Evolutionary conservation across 768 basidiomycete species (phyloP), one percentile per base, ranked within the genome.

Genomic region (Auriscalpium microsporum): DNA sequence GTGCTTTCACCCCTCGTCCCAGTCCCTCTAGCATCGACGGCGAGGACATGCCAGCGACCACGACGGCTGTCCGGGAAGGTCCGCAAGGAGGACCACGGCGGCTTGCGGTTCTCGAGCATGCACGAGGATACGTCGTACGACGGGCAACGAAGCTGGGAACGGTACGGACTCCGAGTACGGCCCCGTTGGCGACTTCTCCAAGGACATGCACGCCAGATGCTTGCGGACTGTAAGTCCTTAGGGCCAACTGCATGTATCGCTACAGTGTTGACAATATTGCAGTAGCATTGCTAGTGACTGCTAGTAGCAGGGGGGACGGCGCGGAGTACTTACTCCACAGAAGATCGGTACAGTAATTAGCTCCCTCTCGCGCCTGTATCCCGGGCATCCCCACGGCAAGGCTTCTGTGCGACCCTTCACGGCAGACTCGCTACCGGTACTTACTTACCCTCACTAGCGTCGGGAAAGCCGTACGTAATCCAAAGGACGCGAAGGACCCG

Each of bases 61-160:
- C 94, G 77, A 91, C 87, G 3, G 91, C 94, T 55, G 89, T 95
- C 8, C 89, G 95, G 68, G 74, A 89, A 59, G 92, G 87, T 85
- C 9, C 73, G 76, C 46, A 72, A 72, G 35, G 78, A 79, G 10
- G 68, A 65, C 62, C 72, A 73, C 13, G 82, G 85, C 55, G 83
- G 80, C 8, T 71, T 75, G 1, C 78, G 83, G 33, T 93, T 91
- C 64, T 77, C 82, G 3, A 87, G 87, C 63, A 81, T 81, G 4
- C 74, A 75, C 14, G 84, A 78, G 11, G 75, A 73, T 51, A 64
- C 65, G 10, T 73, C 75, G 1, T 51, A 64, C 65, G 10, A 73
- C 75, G 1, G 76, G 78, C 44, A 67, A 68, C 8, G 82, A 83
- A 42, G 80, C 80, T 6, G 78, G 78, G 35, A 74, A 70, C 40